phyloP scores from a whole-genome alignment of 805 yeast genomes.

The Metschnikowia cerradonensis region DNA sequence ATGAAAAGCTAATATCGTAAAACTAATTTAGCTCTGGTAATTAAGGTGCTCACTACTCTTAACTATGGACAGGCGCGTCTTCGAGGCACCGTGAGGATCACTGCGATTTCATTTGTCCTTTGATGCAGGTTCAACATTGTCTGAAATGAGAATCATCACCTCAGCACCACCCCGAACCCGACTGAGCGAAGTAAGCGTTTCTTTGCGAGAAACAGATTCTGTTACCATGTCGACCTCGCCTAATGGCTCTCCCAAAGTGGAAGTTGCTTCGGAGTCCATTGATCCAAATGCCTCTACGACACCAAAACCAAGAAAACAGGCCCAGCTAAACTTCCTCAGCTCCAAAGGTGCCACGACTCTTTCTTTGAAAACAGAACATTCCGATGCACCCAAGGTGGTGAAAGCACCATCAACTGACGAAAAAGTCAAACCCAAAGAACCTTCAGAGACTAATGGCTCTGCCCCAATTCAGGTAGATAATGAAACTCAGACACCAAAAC shows the following conservation, averaged over 20 bases:
- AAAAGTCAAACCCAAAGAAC: neutral
- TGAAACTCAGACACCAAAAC: neutral
- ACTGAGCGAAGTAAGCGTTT: neutral
- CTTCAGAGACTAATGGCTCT: neutral
- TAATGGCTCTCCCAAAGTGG: neutral
- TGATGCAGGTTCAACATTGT: constrained; percentile 4
- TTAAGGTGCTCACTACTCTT: neutral
- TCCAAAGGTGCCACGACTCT: constrained; percentile 4
- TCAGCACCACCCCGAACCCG: neutral
- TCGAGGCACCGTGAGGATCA: neutral
- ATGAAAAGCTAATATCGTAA: too few relatives aligned
- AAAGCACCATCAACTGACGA: neutral
- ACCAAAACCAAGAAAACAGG: constrained; percentile 15
- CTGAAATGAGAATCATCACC: constrained; percentile 2
- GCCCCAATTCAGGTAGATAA: neutral
- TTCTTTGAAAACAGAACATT: neutral
- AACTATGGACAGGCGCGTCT: neutral
- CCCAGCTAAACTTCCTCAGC: constrained; percentile 11
- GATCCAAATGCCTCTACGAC: neutral
- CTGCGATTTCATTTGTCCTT: neutral
- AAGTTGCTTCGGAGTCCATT: neutral
- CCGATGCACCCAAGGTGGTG: neutral
- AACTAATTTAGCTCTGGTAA: too few relatives aligned
- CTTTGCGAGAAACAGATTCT: neutral
- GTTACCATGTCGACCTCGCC: neutral